Evolutionary conservation across 768 basidiomycete species (phyloP), one percentile per base, ranked within the genome.

Genomic region (Russula abietina): DNA sequence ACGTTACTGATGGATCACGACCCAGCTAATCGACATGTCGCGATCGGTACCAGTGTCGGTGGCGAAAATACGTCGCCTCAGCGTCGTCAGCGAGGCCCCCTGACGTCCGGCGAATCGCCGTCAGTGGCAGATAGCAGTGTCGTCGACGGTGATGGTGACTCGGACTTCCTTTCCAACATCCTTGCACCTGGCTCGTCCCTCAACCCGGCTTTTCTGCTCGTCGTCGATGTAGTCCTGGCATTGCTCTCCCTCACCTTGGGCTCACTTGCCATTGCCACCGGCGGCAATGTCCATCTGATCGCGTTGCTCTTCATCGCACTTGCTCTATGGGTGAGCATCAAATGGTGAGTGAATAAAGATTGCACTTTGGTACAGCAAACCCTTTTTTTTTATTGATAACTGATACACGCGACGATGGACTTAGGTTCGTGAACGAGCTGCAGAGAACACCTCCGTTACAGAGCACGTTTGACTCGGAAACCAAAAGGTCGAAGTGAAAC

Each of bases 181-280:
- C 78, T 93, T 16, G 80, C 76, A 54, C 89, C 91, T 11, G 89
- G 90, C 26, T 91, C 89, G 2, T 87, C 89, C 2, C 74, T 90
- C n/a, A 74, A 89, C 61, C 88, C 88, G 0, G 79, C 77, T 0
- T 89, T 90, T 71, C 78, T 89, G 1, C 71, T 84, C 64, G 74
- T 81, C 9, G 77, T 89, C 39, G 88, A 91, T 71, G 77, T 74
- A 53, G 80, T 83, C 19, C 87, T 93, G 67, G 68, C 75, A 4
- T 62, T 75, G 7, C 79, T 93, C 28, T 75, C 89, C 30, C 56
- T 83, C 22, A 80, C 90, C 10, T 80, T 93, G 24, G 66, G 83
- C 43, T 73, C 75, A 46, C 77, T 88, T n/a, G 78, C 83, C 8
- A 77, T 82, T 70, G 67, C 86, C 26, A 89, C 89, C 0, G 74